Evolutionary conservation across 1,284 basidiomycete genomes (phyloP).

Genomic region (Puccinia sorghi): DNA sequence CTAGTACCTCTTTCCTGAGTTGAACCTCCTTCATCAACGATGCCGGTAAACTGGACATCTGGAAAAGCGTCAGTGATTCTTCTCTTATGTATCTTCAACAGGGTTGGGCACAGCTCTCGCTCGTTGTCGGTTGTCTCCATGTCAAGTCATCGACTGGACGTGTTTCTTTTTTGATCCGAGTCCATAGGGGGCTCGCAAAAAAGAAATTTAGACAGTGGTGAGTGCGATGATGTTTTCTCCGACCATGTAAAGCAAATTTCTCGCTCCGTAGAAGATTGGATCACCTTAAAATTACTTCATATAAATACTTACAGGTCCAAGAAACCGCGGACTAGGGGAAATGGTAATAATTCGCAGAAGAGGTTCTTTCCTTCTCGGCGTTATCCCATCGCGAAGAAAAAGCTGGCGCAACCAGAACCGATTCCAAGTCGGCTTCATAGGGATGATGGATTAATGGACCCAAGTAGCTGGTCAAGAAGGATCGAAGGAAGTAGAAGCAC

Average conservation of each 20-base stretch:
- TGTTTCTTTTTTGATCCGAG: neutral
- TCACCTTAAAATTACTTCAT: neutral
- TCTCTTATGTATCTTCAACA: neutral
- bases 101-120: no score
- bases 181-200: constrained; percentile 3
- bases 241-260: neutral
- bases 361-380: neutral
- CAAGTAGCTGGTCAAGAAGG: neutral
- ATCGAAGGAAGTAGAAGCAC: constrained; percentile 1
- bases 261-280: no score
- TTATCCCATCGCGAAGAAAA: neutral
- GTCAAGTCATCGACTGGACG: neutral
- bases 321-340: neutral
- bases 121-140: neutral
- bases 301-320: constrained; percentile 1
- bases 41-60: constrained; percentile 30
- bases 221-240: neutral
- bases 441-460: no score
- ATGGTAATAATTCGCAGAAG: neutral
- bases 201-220: neutral
- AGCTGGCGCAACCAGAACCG: neutral
- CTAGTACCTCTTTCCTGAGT: no score
- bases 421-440: neutral
- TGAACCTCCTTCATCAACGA: neutral
- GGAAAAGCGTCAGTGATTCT: constrained; percentile 9